phyloP scores from a whole-genome alignment of 768 basidiomycete genomes.

The Termitomyces titanicus region DNA sequence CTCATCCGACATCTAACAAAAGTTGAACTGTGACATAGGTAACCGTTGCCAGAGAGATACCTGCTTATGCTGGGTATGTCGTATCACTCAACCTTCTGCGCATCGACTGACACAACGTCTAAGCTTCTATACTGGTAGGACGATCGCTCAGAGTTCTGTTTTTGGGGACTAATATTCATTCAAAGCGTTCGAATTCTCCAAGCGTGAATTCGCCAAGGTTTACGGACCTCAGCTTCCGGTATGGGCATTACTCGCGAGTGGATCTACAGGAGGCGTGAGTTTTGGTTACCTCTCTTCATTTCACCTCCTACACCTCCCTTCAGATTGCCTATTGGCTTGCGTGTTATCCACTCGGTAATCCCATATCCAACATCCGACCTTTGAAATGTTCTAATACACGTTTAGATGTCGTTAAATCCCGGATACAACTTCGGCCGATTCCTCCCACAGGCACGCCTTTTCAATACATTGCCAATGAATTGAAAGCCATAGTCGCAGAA shows the following conservation, averaged over 20 bases:
- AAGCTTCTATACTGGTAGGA: constrained; percentile 41
- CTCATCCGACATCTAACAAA: background rate
- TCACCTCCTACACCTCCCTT: background rate
- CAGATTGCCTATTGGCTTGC: constrained; percentile 91
- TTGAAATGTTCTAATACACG: background rate
- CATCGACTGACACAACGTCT: background rate
- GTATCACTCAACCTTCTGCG: background rate
- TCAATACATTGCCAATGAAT: constrained; percentile 72
- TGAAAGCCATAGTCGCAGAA: constrained; percentile 64
- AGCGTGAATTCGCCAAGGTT: constrained; percentile 62
- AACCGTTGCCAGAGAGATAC: constrained; percentile 90
- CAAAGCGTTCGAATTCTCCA: constrained; percentile 84
- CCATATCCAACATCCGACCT: background rate
- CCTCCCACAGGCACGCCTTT: constrained; percentile 74
- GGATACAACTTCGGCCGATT: constrained; percentile 72
- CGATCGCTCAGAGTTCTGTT: background rate
- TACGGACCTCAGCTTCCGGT: constrained; percentile 74
- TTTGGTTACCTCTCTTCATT: background rate
- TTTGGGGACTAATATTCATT: constrained; percentile 46
- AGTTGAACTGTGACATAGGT: constrained; percentile 43
- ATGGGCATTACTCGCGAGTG: constrained; percentile 82
- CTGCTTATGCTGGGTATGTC: constrained; percentile 87
- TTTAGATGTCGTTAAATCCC: constrained; percentile 86
- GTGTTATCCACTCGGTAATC: constrained; percentile 79
- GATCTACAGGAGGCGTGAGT: constrained; percentile 78